Evolutionary conservation across 208 protist genomes (phyloP), one percentile per base, ranked within the genome.

Genomic region (Wallacemonas sp.): DNA sequence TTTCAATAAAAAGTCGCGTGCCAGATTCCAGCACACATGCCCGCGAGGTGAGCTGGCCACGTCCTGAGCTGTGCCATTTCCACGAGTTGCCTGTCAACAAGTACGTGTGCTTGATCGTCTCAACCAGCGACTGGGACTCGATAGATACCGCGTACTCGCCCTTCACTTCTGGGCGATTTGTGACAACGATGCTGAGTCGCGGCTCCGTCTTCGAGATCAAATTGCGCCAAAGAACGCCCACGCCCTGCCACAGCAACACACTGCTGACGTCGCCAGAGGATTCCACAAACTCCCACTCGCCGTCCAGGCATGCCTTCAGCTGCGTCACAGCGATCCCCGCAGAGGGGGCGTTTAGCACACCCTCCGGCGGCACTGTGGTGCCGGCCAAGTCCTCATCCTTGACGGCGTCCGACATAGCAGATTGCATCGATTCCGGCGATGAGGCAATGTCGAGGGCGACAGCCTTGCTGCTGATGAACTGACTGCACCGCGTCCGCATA

Each of bases 391-490:
- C 66, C 3, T 46, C 53, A 24, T 46, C 66, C 24, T 76, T 62
- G 6, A 51, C 41, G 15, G 64, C 69, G 8, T 49, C 54, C 8
- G 59, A 33, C 44, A 49, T 68, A 14, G 72, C 34, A 4, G 36
- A 55, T 14, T 21, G 28, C 21, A 61, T 55, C 41, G 61, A 69
- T 30, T 62, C 34, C 33, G 61, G 67, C 12, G 66, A 66, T 38
- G 80, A 73, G 22, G 75, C 78, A 33, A 84, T 62, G 65, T 86
- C 79, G 21, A 83, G 62, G 26, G 76, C 76, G 14, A 69, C 64
- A 5, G 68, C 73, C 41, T 67, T 28, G 21, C 28, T 26, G n/a
- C 68, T 56, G 21, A 84, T 51, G 59, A 59, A 77, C 12, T 49
- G 27, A 4, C 51, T 36, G 49, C 84, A 90, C 70, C 72, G 72